Evolutionary conservation across 257 asterid species (phyloP), one percentile per base, ranked within the genome.

Genomic region (Verbena officinalis): DNA sequence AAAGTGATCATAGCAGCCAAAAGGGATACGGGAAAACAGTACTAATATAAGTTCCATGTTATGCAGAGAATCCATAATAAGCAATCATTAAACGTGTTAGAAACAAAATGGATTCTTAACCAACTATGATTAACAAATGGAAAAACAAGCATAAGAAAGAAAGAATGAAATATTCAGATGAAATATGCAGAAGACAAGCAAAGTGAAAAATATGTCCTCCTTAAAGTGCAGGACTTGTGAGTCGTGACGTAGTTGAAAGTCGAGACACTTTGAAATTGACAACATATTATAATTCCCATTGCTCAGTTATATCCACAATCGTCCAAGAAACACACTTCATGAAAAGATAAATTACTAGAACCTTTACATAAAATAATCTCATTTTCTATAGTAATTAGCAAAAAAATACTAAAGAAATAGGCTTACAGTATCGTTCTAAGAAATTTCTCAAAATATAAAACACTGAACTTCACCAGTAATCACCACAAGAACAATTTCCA

Each of bases 401-500:
- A 64, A 49, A 19, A 50, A 24, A 19, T 46, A 68, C 40, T 24
- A 38, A 55, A 51, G 70, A 23, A 13, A 65, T 19, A 21, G 20
- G 61, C 30, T 62, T 16, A 49, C 6, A 54, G 55, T 54, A 17
- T 56, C 13, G 33, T 14, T 40, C 24, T 31, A 20, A 43, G 49
- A 56, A 44, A 46, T 53, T 21, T 19, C 64, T n/a, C 11, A 16
- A 15, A 40, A 64, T 33, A 22, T 50, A 45, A 55, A 56, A 68
- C 38, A 53, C 59, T 30, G 19, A 30, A 16, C 7, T 24, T 83
- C 86, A 87, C 97, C 97, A 90, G 77, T 83, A 88, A 82, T 91
- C 96, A 66, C 89, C 86, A 77, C 98, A 91, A 56, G 98, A 86
- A 71, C 96, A 91, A 42, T 64, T 70, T 6, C 91, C 88, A 46